These are phyloP conservation scores for Curvularia verruculosa DNA, from an alignment of 2,329 filamentous ascomycete species.

Conservation along the genomic window DNA sequence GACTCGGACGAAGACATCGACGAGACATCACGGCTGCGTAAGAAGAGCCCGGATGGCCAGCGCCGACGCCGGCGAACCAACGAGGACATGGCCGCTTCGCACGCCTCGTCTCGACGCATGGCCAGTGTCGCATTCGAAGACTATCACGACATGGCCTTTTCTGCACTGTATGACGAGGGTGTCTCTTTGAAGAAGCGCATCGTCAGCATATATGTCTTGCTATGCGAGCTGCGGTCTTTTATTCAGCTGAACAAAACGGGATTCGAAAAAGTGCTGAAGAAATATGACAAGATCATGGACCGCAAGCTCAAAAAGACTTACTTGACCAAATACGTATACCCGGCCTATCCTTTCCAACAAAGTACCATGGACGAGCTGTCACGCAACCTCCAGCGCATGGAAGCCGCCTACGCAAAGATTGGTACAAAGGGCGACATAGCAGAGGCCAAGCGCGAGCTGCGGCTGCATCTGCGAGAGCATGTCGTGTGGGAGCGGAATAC, in stretches of 20 bases:
- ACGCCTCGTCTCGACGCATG: slow-evolving; percentile 66
- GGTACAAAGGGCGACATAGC: slow-evolving; percentile 81
- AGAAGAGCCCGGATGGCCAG: slow-evolving; percentile 47
- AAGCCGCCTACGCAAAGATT: slow-evolving; percentile 78
- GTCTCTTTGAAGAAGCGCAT: slow-evolving; percentile 93
- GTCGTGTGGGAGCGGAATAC: slow-evolving; percentile 99
- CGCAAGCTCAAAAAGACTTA: slow-evolving; percentile 79
- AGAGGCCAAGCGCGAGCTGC: slow-evolving; percentile 80
- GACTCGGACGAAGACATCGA: slow-evolving; percentile 66
- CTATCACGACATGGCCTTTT: slow-evolving; percentile 76
- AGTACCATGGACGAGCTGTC: slow-evolving; percentile 74
- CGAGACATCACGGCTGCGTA: slow-evolving; percentile 52
- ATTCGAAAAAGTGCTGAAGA: slow-evolving; percentile 95
- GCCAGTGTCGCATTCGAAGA: slow-evolving; percentile 75
- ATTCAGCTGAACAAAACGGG: slow-evolving; percentile 95
- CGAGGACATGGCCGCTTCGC: slow-evolving; percentile 65
- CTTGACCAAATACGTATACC: slow-evolving; percentile 73
- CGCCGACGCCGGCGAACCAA: slow-evolving; percentile 27
- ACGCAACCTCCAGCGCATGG: slow-evolving; percentile 74
- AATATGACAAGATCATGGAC: slow-evolving; percentile 96
- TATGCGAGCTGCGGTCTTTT: slow-evolving; percentile 95
- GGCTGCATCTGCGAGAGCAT: slow-evolving; percentile 90
- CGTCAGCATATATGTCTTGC: slow-evolving; percentile 83
- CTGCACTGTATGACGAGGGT: slow-evolving; percentile 70
- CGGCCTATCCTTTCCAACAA: slow-evolving; percentile 80